Percentiles rank a stretch among this genome's conserved stretches.
These are phyloP conservation scores for Cichorium intybus DNA, from an alignment of 140 eudicot genomes.

Conservation along the genomic window DNA sequence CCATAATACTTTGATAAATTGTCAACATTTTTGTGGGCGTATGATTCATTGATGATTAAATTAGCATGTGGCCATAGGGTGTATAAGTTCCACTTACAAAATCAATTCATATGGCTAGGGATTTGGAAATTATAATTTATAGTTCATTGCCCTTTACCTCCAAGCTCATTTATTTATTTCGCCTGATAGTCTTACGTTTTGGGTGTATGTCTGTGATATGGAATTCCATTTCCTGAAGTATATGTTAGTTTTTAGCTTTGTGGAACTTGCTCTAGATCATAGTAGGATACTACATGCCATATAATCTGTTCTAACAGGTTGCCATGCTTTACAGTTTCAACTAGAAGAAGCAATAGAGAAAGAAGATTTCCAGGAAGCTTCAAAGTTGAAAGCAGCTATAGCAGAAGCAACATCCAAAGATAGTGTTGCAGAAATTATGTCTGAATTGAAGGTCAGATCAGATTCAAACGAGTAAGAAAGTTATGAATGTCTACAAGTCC, in stretches of 20 bases:
- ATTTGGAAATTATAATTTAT: background rate
- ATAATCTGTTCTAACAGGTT: background rate
- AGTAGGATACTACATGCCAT: background rate
- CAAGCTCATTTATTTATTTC: background rate
- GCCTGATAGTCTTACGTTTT: background rate
- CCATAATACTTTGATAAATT: background rate
- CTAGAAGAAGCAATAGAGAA: conserved; percentile 95
- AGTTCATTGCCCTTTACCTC: background rate
- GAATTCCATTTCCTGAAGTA: background rate
- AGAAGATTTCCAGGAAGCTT: conserved; percentile 96
- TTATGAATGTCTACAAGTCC: conserved; percentile 6
- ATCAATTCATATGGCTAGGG: background rate
- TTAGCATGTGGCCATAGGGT: background rate
- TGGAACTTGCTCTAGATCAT: background rate
- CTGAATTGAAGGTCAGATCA: conserved; percentile 64
- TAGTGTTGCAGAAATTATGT: conserved; percentile 80
- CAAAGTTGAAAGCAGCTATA: conserved; percentile 66
- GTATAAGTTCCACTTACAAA: background rate
- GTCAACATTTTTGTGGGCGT: background rate
- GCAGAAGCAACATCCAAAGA: conserved; percentile 80
- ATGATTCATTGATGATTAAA: background rate
- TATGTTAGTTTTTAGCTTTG: background rate
- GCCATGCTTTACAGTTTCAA: conserved; percentile 67
- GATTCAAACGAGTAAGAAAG: conserved; percentile 10
- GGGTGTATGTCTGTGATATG: conserved; percentile 1